phyloP scores from a whole-genome alignment of 208 protist genomes.

The Phytomonas francai region DNA sequence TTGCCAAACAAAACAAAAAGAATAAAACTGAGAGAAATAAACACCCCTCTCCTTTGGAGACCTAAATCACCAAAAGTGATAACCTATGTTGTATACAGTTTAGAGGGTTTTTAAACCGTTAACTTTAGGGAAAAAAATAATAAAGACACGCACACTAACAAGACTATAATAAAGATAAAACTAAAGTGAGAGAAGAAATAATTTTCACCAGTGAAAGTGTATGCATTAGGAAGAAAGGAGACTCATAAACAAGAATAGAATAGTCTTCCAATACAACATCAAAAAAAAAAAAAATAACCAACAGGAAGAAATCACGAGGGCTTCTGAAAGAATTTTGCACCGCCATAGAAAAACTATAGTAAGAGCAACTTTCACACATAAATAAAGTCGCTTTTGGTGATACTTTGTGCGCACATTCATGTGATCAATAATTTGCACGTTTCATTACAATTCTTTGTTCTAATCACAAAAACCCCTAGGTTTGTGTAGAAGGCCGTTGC shows the following conservation, averaged over 20 bases:
- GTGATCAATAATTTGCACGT: neutral
- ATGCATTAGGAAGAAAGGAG: neutral
- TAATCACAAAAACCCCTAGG: neutral
- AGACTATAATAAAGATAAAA: neutral
- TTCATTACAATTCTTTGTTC: neutral
- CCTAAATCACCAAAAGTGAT: neutral
- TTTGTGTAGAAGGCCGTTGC: neutral
- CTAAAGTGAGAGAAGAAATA: neutral
- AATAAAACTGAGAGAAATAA: neutral
- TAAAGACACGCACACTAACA: conserved; percentile 7
- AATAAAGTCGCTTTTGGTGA: neutral
- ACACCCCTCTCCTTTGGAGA: neutral
- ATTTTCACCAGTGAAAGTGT: neutral
- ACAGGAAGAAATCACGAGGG: neutral
- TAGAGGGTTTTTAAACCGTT: neutral
- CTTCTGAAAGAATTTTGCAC: neutral
- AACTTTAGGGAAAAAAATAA: conserved; percentile 9
- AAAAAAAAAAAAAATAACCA: neutral
- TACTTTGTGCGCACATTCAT: neutral
- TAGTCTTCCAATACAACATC: neutral
- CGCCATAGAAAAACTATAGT: neutral
- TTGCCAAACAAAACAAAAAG: conserved; percentile 14
- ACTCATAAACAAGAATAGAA: neutral
- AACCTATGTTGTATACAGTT: neutral
- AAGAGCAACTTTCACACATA: neutral